phyloP scores from a whole-genome alignment of 2,329 filamentous ascomycete genomes.

The Verticillium klebahnii region DNA sequence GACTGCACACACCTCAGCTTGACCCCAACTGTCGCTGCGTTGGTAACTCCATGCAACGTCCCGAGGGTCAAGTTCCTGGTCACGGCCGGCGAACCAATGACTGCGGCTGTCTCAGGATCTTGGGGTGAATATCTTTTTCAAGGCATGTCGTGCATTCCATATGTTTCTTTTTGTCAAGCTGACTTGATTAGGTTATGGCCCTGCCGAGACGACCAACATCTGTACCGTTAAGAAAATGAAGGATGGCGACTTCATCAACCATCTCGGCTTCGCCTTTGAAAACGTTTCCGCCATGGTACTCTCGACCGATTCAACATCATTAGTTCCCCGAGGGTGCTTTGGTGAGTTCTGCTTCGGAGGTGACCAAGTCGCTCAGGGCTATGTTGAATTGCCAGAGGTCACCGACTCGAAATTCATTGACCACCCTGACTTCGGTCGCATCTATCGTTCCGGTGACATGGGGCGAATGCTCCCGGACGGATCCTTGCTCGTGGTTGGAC shows the following conservation, averaged over 20 bases:
- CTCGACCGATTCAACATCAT: conserved; percentile 33
- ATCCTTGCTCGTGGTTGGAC: conserved; percentile 66
- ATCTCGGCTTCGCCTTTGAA: conserved; percentile 68
- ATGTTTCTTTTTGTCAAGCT: no score
- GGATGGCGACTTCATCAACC: conserved; percentile 56
- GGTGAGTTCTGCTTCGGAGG: conserved; percentile 88
- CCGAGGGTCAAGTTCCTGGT: conserved; percentile 72
- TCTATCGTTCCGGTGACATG: conserved; percentile 81
- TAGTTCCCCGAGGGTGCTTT: conserved; percentile 65
- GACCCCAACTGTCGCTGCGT: conserved; percentile 77
- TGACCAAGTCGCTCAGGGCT: conserved; percentile 72
- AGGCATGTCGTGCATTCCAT: conserved; percentile 32
- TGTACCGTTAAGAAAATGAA: conserved; percentile 69
- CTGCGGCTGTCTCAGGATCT: conserved; percentile 60
- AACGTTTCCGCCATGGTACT: conserved; percentile 75
- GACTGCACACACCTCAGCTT: conserved; percentile 75
- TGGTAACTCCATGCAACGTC: conserved; percentile 65
- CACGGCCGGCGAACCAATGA: conserved; percentile 77
- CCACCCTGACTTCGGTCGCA: conserved; percentile 62
- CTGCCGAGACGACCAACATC: conserved; percentile 84
- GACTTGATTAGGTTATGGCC: conserved; percentile 58
- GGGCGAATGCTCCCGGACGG: conserved; percentile 76
- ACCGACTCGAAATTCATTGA: conserved; percentile 64
- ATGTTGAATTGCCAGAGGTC: conserved; percentile 60
- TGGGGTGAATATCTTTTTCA: conserved; percentile 73